Conservation (phyloP, 106 monocot species). For the Acanthochlamys bracteata region DNA sequence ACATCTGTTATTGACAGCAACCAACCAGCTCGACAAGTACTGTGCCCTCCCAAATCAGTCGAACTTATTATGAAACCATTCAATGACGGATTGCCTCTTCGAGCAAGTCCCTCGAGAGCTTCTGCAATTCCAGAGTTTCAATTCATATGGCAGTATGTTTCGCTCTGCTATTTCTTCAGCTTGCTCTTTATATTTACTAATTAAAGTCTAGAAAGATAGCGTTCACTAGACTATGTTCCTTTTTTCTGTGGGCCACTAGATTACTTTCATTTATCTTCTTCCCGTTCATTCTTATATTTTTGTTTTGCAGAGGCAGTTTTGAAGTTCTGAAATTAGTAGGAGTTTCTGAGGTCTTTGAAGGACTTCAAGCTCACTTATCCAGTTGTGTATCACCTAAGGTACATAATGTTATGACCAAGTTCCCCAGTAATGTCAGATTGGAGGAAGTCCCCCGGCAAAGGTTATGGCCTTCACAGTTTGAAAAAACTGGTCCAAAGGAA, state of each 20-base stretch:
- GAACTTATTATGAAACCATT: slow-evolving; percentile 11
- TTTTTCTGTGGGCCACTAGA: too few species aligned
- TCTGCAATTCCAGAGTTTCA: slow-evolving; percentile 52
- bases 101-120: slow-evolving; percentile 12
- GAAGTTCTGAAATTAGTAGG: slow-evolving; percentile 36
- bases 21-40: slow-evolving; percentile 11
- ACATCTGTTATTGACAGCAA: slow-evolving; percentile 1
- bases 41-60: slow-evolving; percentile 12
- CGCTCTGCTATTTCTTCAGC: not conserved
- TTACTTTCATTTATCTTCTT: not conserved
- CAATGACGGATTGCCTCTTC: slow-evolving; percentile 10
- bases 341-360: slow-evolving; percentile 28
- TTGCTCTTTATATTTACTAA: not conserved
- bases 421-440: slow-evolving; percentile 49
- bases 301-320: slow-evolving; percentile 59
- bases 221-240: not conserved
- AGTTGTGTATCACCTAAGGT: slow-evolving; percentile 60
- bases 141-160: slow-evolving; percentile 82
- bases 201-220: not conserved
- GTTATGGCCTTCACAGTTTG: slow-evolving; percentile 59
- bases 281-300: not conserved
- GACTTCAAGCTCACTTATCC: slow-evolving; percentile 86
- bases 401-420: slow-evolving; percentile 39
- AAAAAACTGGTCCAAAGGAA: slow-evolving; percentile 34
- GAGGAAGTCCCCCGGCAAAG: slow-evolving; percentile 43